Percentiles rank a stretch among this genome's conserved stretches.
Conservation (phyloP, 208 protist genomes). For the Trypanosoma scelopori region DNA sequence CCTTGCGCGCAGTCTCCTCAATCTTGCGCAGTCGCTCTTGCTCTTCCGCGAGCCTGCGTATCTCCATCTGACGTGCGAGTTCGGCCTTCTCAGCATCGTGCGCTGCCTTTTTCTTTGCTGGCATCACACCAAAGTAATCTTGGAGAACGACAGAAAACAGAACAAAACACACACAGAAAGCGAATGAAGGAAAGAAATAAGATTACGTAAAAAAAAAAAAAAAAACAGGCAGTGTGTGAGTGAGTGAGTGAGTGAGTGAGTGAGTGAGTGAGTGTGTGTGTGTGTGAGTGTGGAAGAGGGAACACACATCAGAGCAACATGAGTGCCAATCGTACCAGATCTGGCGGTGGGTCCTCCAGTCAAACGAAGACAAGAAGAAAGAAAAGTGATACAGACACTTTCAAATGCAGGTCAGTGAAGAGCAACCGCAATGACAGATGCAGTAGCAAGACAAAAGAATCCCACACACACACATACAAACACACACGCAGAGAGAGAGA, state of each 20-base stretch:
- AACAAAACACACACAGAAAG: neutral
- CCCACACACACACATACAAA: too few species aligned
- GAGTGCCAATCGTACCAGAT: too few species aligned
- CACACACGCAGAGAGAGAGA: too few species aligned
- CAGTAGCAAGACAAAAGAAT: neutral
- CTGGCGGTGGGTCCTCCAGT: too few species aligned
- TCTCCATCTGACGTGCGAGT: constrained; percentile 40
- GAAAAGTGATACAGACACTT: neutral
- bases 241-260: too few species aligned
- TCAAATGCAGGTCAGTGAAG: neutral
- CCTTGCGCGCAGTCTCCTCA: constrained; percentile 50
- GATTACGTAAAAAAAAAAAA: neutral
- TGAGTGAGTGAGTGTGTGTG: too few species aligned
- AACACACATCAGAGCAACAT: too few species aligned
- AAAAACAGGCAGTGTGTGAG: neutral
- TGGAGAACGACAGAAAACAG: neutral
- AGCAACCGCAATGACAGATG: neutral
- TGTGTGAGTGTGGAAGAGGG: too few species aligned
- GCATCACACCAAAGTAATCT: constrained; percentile 32
- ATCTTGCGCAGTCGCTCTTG: constrained; percentile 53
- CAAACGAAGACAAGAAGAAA: constrained; percentile 12
- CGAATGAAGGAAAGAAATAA: neutral
- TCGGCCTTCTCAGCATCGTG: constrained; percentile 44
- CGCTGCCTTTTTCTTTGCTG: constrained; percentile 34
- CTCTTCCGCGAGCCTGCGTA: constrained; percentile 44